Conservation (phyloP, 495 filamentous ascomycete genomes). For the Aspergillus diversus region DNA sequence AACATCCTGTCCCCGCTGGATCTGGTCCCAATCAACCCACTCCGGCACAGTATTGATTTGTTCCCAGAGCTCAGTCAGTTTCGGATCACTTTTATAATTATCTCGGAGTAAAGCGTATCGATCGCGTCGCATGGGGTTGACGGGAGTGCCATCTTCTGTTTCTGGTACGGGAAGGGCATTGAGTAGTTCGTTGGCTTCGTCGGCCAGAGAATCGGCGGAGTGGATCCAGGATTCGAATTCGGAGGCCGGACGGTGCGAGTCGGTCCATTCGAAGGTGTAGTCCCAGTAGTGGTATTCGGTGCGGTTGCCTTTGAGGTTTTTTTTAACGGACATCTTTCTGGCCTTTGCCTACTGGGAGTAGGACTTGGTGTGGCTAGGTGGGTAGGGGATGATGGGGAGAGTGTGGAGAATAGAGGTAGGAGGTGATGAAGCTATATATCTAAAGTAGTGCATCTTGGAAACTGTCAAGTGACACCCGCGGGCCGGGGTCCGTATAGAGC, state of each 20-base stretch:
- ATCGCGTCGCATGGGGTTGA: constrained; percentile 38
- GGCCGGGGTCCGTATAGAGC: no score
- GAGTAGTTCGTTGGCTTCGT: constrained; percentile 61
- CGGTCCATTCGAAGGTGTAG: constrained; percentile 70
- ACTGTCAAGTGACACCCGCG: no score
- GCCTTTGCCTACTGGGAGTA: no score
- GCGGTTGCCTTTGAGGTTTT: constrained; percentile 14
- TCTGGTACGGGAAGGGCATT: constrained; percentile 53
- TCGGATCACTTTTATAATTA: constrained; percentile 58
- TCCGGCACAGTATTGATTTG: constrained; percentile 72
- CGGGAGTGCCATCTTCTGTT: constrained; percentile 23
- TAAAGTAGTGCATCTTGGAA: no score
- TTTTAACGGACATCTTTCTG: constrained; percentile 2
- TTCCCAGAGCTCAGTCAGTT: constrained; percentile 63
- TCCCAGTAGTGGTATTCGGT: constrained; percentile 58
- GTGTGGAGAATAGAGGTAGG: no score
- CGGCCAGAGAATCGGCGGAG: constrained; percentile 70
- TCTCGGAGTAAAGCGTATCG: constrained; percentile 64
- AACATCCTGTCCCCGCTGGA: constrained; percentile 61
- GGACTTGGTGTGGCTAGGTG: no score
- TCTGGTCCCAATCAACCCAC: constrained; percentile 85
- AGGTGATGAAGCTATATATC: no score
- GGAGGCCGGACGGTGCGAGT: constrained; percentile 61
- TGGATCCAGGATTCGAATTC: constrained; percentile 59
- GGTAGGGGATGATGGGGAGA: no score